Evolutionary conservation across 768 basidiomycete species (phyloP).

Genomic region (Cytidiella melzeri): DNA sequence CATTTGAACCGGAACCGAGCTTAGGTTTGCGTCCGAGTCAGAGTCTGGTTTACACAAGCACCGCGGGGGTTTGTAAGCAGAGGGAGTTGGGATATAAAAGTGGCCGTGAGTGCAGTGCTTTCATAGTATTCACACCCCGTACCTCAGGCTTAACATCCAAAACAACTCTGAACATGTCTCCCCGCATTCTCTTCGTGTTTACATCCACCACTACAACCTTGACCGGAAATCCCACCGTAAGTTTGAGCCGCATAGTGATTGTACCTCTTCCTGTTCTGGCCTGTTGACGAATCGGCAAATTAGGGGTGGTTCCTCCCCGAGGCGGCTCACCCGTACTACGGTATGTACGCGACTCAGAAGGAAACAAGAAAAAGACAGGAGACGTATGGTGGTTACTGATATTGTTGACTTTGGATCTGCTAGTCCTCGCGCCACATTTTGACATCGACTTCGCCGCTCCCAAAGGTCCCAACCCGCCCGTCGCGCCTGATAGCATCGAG

Average conservation of each 20-base stretch:
- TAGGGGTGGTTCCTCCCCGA: constrained; percentile 80
- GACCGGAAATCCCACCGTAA: constrained; percentile 44
- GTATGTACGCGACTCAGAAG: constrained; percentile 12
- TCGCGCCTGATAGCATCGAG: constrained; percentile 53
- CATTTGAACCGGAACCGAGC: no score
- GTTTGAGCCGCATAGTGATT: no score
- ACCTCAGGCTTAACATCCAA: background rate
- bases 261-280: no score
- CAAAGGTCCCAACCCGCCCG: constrained; percentile 56
- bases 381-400: background rate
- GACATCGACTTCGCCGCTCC: constrained; percentile 41
- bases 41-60: no score
- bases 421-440: constrained; percentile 30
- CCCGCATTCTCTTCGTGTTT: constrained; percentile 62
- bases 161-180: constrained; percentile 13
- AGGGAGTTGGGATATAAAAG: no score
- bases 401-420: no score
- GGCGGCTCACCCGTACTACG: constrained; percentile 30
- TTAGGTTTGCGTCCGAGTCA: no score
- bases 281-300: background rate
- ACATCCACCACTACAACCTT: constrained; percentile 60
- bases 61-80: no score
- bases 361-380: no score
- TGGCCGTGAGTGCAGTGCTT: no score
- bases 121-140: background rate